Conservation (phyloP, 495 filamentous ascomycete species). For the Penicillium goetzii region DNA sequence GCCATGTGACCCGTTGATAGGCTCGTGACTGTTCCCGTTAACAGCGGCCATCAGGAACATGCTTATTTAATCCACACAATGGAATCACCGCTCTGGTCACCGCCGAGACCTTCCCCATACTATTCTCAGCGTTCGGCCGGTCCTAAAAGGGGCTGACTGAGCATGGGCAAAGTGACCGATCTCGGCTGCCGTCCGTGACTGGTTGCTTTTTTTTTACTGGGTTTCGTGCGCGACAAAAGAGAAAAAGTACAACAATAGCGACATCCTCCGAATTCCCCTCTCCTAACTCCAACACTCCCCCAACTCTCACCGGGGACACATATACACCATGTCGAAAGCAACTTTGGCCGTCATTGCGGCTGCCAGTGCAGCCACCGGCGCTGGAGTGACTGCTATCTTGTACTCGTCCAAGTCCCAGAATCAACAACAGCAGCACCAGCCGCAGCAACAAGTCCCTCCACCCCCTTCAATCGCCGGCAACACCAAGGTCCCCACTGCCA, state of each 20-base stretch:
- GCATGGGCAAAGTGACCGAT: neutral
- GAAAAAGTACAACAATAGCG: neutral
- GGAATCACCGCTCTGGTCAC: neutral
- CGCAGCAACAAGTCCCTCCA: slow-evolving; percentile 47
- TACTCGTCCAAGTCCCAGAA: slow-evolving; percentile 60
- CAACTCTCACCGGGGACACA: neutral
- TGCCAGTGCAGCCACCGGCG: slow-evolving; percentile 85
- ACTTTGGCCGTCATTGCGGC: slow-evolving; percentile 88
- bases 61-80: neutral
- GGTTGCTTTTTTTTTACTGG: slow-evolving; percentile 15
- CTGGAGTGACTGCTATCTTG: slow-evolving; percentile 78
- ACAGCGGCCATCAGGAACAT: neutral
- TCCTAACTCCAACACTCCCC: neutral
- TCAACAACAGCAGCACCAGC: slow-evolving; percentile 32
- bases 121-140: neutral
- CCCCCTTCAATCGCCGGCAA: slow-evolving; percentile 34
- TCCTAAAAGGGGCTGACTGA: neutral
- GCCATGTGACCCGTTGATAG: slow-evolving; percentile 28
- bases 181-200: neutral
- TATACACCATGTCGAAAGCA: slow-evolving; percentile 71
- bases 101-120: neutral
- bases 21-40: slow-evolving; percentile 20
- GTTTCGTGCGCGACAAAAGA: slow-evolving; percentile 6
- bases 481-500: slow-evolving; percentile 32
- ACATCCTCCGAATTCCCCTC: neutral